Percentiles rank a stretch among this genome's conserved stretches.
Evolutionary conservation across 306 rosid species (phyloP).

Genomic region (Vicia sativa): DNA sequence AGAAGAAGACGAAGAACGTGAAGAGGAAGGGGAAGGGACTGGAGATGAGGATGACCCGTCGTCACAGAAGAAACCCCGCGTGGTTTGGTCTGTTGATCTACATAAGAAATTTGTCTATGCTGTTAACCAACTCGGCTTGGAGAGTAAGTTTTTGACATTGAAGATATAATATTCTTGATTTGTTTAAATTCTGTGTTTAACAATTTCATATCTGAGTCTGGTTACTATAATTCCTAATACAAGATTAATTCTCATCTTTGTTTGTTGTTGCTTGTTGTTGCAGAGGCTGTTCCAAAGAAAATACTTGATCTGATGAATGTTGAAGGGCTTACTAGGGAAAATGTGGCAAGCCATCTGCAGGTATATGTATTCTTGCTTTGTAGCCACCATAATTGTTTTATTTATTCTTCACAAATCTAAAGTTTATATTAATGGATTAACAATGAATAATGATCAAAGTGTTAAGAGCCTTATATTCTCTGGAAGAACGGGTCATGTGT

Average conservation of each 20-base stretch:
- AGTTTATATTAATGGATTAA: background rate
- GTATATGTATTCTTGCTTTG: slow-evolving; percentile 41
- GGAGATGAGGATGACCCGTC: slow-evolving; percentile 72
- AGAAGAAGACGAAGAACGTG: slow-evolving; percentile 46
- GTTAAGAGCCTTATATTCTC: background rate
- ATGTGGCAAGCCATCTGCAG: slow-evolving; percentile 94
- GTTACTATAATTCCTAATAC: slow-evolving; percentile 29
- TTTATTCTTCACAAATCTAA: slow-evolving; percentile 3
- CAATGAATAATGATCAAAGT: background rate
- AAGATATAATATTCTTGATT: background rate
- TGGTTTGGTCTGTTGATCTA: slow-evolving; percentile 79
- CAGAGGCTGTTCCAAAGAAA: slow-evolving; percentile 93
- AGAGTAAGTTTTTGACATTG: slow-evolving; percentile 57
- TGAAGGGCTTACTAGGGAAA: slow-evolving; percentile 85
- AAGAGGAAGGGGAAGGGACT: slow-evolving; percentile 49
- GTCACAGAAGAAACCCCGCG: slow-evolving; percentile 70
- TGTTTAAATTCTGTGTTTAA: slow-evolving; percentile 8
- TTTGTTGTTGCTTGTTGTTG: too few relatives aligned
- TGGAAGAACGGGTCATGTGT: background rate
- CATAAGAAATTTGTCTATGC: slow-evolving; percentile 78
- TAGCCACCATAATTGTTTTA: slow-evolving; percentile 1
- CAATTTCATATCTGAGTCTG: background rate
- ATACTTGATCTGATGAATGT: slow-evolving; percentile 90
- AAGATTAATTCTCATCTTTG: slow-evolving; percentile 22
- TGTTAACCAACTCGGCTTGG: slow-evolving; percentile 73